Conservation (phyloP, 768 basidiomycete genomes). For the Rhodocollybia butyracea region DNA sequence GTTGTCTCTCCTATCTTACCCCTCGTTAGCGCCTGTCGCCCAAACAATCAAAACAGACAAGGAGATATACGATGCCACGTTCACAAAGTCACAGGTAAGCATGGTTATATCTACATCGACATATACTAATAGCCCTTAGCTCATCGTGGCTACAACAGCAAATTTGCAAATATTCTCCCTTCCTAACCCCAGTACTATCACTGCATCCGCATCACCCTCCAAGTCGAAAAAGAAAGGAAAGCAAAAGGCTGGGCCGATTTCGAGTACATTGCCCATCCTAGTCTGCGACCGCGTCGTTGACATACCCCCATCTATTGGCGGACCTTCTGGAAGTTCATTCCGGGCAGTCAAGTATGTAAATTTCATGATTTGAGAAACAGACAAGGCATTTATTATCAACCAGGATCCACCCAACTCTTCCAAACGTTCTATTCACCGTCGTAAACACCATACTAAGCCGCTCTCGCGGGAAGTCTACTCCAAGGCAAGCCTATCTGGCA, state of each 20-base stretch:
- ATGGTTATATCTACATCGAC: conserved; percentile 4
- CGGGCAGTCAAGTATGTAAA: conserved; percentile 58
- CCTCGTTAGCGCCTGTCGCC: conserved; percentile 50
- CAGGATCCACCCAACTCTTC: conserved; percentile 7
- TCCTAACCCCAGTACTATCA: conserved; percentile 27
- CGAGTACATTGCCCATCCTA: conserved; percentile 22
- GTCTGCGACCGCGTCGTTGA: conserved; percentile 49
- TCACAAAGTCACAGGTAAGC: conserved; percentile 62
- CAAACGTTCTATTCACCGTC: conserved; percentile 60
- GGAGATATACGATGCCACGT: conserved; percentile 86
- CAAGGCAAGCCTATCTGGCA: conserved; percentile 59
- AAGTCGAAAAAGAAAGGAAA: conserved; percentile 41
- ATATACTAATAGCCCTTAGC: conserved; percentile 30
- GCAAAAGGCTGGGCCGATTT: conserved; percentile 34
- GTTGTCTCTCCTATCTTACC: conserved; percentile 10
- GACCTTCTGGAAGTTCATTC: conserved; percentile 52
- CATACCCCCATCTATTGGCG: conserved; percentile 48
- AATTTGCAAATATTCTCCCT: conserved; percentile 62
- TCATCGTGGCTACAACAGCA: conserved; percentile 63
- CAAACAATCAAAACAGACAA: conserved; percentile 56
- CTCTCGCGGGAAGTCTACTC: conserved; percentile 47
- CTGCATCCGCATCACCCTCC: conserved; percentile 17
- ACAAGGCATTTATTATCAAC: too few relatives aligned
- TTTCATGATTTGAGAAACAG: too few relatives aligned
- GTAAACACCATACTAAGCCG: conserved; percentile 69